Percentiles rank a stretch among this genome's conserved stretches.
Evolutionary conservation across 768 basidiomycete genomes (phyloP).

Genomic region (Daedaleopsis sinensis): DNA sequence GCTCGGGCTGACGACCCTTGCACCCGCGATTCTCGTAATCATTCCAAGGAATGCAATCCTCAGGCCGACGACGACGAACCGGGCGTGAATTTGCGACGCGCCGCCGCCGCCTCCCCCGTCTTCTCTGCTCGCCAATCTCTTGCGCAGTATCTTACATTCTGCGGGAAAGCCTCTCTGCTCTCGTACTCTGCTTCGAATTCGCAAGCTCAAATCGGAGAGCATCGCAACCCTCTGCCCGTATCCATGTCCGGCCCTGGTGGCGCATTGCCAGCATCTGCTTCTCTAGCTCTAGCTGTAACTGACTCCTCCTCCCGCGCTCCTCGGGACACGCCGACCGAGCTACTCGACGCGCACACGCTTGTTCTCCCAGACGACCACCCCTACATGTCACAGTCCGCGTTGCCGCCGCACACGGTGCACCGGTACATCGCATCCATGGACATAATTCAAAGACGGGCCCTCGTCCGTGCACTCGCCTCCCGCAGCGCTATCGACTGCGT

Average conservation of each 20-base stretch:
- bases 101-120: background rate
- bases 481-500: constrained; percentile 56
- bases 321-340: constrained; percentile 19
- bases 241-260: too few relatives aligned
- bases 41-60: background rate
- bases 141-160: constrained; percentile 18
- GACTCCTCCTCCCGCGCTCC: background rate
- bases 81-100: background rate
- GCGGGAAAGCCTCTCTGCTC: constrained; percentile 10
- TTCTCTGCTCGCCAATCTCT: constrained; percentile 15
- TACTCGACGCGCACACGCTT: constrained; percentile 22
- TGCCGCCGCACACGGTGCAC: constrained; percentile 46
- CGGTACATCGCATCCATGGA: constrained; percentile 72
- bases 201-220: too few relatives aligned
- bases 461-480: constrained; percentile 55
- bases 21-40: too few relatives aligned
- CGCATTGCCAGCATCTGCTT: background rate
- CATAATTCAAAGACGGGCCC: constrained; percentile 65
- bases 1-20: too few relatives aligned
- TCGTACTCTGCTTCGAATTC: background rate
- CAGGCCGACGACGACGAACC: background rate
- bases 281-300: background rate
- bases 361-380: constrained; percentile 31
- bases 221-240: too few relatives aligned
- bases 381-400: too few relatives aligned